These are phyloP conservation scores for Diaporthe sp. DNA, from an alignment of 2,329 filamentous ascomycete species.

Conservation along the genomic window DNA sequence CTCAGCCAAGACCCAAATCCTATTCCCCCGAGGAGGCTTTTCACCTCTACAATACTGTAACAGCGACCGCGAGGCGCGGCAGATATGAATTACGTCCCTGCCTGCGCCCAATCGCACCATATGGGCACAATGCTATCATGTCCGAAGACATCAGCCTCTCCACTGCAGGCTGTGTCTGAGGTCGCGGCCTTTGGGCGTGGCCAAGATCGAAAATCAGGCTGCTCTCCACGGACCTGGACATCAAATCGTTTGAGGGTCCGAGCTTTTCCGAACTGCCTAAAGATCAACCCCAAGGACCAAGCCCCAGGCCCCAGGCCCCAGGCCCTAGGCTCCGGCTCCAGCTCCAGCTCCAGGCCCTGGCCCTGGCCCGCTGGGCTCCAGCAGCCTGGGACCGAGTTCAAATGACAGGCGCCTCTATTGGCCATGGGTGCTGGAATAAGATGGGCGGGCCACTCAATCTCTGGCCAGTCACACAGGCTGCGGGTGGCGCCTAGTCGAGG, in stretches of 20 bases:
- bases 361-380: neutral
- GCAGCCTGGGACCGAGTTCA: conserved; percentile 18
- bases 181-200: neutral
- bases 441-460: neutral
- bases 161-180: conserved; percentile 6
- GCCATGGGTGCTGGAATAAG: neutral
- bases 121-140: neutral
- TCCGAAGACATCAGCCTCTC: neutral
- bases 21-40: neutral
- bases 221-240: neutral
- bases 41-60: neutral
- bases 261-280: neutral
- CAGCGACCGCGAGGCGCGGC: conserved; percentile 10
- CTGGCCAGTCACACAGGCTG: conserved; percentile 5
- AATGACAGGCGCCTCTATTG: conserved; percentile 15
- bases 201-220: neutral
- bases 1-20: neutral
- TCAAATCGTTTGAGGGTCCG: neutral
- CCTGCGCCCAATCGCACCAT: neutral
- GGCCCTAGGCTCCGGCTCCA: neutral
- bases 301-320: neutral
- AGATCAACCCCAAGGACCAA: too few species aligned
- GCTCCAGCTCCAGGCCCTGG: neutral
- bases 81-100: neutral
- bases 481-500: conserved; percentile 16